Evolutionary conservation across 2,329 filamentous ascomycete species (phyloP).

Genomic region (Orbilia javanica): DNA sequence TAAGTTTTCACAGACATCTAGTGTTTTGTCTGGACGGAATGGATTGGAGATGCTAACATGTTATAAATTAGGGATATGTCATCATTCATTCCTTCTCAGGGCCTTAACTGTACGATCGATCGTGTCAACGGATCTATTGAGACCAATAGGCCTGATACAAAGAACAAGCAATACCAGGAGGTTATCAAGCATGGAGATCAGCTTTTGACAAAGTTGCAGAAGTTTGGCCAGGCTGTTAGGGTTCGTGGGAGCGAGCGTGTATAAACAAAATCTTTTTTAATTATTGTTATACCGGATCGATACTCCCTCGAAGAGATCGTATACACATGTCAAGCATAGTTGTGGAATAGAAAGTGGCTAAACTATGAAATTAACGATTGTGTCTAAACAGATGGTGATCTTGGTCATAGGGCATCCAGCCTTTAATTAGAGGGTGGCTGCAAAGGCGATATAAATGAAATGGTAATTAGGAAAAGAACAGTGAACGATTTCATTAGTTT

Average conservation of each 20-base stretch:
- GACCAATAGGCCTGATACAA: slow-evolving; percentile 96
- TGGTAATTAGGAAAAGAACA: background rate
- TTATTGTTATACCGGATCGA: background rate
- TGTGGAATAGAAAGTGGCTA: slow-evolving; percentile 19
- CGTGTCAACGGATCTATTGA: slow-evolving; percentile 97
- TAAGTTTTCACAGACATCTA: slow-evolving; percentile 65
- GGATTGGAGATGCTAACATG: slow-evolving; percentile 9
- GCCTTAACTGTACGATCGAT: slow-evolving; percentile 97
- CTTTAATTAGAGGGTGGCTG: background rate
- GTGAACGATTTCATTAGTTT: slow-evolving; percentile 8
- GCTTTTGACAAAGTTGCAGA: slow-evolving; percentile 98
- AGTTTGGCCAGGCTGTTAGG: slow-evolving; percentile 96
- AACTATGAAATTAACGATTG: background rate
- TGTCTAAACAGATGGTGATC: no score
- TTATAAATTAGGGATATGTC: slow-evolving; percentile 79
- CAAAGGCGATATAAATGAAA: background rate
- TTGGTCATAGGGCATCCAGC: background rate
- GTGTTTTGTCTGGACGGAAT: background rate
- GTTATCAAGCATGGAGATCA: slow-evolving; percentile 98
- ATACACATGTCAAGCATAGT: slow-evolving; percentile 21
- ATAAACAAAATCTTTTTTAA: slow-evolving; percentile 27
- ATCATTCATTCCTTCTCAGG: slow-evolving; percentile 94
- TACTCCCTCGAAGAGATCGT: background rate
- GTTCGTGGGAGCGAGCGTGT: slow-evolving; percentile 84
- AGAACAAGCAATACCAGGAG: slow-evolving; percentile 99